Evolutionary conservation across 805 yeast genomes (phyloP), one percentile per base, ranked within the genome.

Genomic region (Myxozyma geophila): DNA sequence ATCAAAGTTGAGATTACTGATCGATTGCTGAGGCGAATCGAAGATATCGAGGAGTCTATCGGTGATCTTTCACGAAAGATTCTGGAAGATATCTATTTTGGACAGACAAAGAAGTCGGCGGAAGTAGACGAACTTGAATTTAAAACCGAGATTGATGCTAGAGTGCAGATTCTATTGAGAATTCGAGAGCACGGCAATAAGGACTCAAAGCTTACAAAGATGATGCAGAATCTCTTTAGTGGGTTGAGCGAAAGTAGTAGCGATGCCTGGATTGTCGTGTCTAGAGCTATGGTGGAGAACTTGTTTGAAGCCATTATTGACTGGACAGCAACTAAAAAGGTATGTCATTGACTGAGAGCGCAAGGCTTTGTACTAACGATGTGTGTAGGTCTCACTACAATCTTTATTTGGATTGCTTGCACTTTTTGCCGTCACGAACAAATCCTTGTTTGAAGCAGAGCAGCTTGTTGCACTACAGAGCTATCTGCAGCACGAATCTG

Each of bases 381-480:
- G 7, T 21, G 17, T 35, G 8, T 17, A 62, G 63, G 37, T 33
- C 5, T 63, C 66, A 17, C 73, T 77, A 9, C 83, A 78, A 58
- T 73, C 72, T 9, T 66, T 75, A 2, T 76, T 85, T 71, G 83
- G 82, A 2, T 70, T 89, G 4, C 70, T 89, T n/a, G 79, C 90
- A 0, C 75, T 82, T 1, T 76, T 89, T 50, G 84, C 86, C 0
- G 82, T 81, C 53, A 80, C 85, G 60, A 82, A 83, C 56, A 81
- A 82, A 0, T 71, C 78, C 0, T 78, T 89, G 47, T 79, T 90
- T 23, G 77, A 81, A 0, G 92, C 87, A 67, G 88, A 88, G 57
- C 91, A 89, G 66, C 78, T 91, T 28, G 74, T 83, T 2, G 77
- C 87, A 0, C 73, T 91, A n/a, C 87, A 85, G 70, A 89, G 91